A percentile compares a stretch with the other conserved stretches of the same genome.
Evolutionary conservation across 352 stramenopile species (phyloP).

Genomic region (Phytophthora vignae): DNA sequence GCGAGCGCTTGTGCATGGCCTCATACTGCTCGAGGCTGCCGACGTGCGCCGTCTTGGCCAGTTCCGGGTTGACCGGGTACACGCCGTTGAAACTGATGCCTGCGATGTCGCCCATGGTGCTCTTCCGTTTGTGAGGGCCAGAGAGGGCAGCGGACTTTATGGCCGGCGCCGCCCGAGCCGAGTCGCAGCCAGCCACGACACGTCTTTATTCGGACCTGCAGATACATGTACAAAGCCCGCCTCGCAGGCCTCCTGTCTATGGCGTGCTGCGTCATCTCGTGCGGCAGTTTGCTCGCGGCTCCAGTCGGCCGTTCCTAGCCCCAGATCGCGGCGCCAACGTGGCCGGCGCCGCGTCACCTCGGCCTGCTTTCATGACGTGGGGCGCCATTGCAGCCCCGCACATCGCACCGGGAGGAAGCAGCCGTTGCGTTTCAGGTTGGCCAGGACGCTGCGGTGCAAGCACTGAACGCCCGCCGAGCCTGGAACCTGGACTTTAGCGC

Average conservation of each 20-base stretch:
- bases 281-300: conserved; percentile 49
- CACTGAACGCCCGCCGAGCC: conserved; percentile 27
- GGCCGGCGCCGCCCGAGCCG: neutral
- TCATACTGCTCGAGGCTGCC: conserved; percentile 78
- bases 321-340: conserved; percentile 10
- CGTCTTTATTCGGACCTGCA: conserved; percentile 66
- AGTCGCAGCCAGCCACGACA: conserved; percentile 91
- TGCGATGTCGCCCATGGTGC: conserved; percentile 56
- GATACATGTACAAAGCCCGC: conserved; percentile 92
- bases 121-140: conserved; percentile 88
- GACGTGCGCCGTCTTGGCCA: conserved; percentile 70
- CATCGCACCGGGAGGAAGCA: neutral
- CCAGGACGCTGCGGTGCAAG: conserved; percentile 1
- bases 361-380: conserved; percentile 17
- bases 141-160: conserved; percentile 85
- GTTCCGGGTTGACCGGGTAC: conserved; percentile 38
- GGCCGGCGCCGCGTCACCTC: conserved; percentile 1
- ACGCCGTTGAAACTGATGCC: conserved; percentile 41
- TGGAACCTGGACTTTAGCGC: conserved; percentile 25
- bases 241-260: conserved; percentile 32
- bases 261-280: conserved; percentile 49
- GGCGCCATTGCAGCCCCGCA: conserved; percentile 1
- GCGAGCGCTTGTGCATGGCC: conserved; percentile 83
- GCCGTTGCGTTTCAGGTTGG: conserved; percentile 25
- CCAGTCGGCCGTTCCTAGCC: conserved; percentile 14